Base-by-base conservation (phyloP, 441 rosid genomes). In the Gossypium gossypioides region DNA sequence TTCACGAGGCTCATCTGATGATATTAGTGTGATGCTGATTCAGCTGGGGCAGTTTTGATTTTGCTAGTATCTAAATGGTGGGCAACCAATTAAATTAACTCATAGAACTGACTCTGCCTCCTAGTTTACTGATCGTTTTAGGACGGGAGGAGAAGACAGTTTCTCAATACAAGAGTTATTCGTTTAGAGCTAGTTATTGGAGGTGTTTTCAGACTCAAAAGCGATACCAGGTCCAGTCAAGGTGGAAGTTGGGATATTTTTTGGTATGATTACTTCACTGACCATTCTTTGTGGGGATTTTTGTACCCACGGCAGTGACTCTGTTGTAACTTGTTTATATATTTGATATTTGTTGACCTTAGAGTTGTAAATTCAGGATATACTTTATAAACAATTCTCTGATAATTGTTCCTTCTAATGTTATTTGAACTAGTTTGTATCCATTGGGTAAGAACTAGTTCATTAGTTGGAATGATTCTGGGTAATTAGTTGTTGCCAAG, bases 1-100 rank as follows among this genome's bases (percentile, higher is more conserved):
- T 12, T 79, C 80, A 10, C 86, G 96, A 22, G 96, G 93, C 58
- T 87, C 96, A 3, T 75, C 61, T 18, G 96, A 90, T 75, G 96
- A 90, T 79, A 82, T 82, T 18, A 90, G 87, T 29, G 90, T 84
- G 32, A 86, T 90, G 90, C 42, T 87, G 60, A 77, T 89, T 71
- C 82, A 79, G 32, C 70, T 91, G 50, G 69, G 46, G n/a, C 66
- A 56, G 52, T 85, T 75, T 72, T 83, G 78, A 81, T 64, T 50
- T 21, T 13, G 10, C 74, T 34, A 54, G 22, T 8, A 3, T 42
- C 42, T 3, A 21, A 59, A 12, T 37, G 12, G 15, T 22, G 51
- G 62, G 37, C 16, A 19, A 56, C 34, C 58, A 50, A 16, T 50
- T 15, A 2, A 44, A 6, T 67, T 48, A 70, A 71, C 52, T 24